Evolutionary conservation across 176 grass and related monocot species (phyloP), one percentile per base, ranked within the genome.

Genomic region (Juncus inflexus): DNA sequence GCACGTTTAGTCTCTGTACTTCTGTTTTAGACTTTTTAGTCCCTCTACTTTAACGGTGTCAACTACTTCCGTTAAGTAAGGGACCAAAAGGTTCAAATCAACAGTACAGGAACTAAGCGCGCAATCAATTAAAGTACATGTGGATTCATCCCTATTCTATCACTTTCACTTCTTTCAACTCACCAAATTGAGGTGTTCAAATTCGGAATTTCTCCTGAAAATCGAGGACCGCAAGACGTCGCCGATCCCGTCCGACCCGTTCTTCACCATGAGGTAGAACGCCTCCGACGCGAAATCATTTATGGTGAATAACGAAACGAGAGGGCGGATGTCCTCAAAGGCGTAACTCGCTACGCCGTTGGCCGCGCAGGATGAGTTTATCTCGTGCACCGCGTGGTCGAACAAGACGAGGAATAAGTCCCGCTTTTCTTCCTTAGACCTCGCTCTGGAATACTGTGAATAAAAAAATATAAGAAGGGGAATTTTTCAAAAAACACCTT

Each of bases 361-460:
- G 71, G 72, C 64, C 78, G 91, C 79, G 77, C 85, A 91, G 47
- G 86, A 60, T 74, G 89, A 73, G 50, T 97, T 92, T 89, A 97
- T 89, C 78, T 91, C 87, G 87, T 97, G 88, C 56, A 91, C 50
- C 37, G 81, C 94, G 37, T 89, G 84, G 75, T 97, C 94, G 61
- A 97, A 86, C 35, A 97, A 83, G 79, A 92, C 52, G 59, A 97
- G 82, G 75, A 97, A 97, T 39, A 97, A 79, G 83, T 89, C 78
- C 14, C 65, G 58, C 83, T 91, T 97, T 76, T 97, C 94, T 75
- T 97, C 85, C 75, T 79, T 86, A 13, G 82, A 91, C 57, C 79
- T 86, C 64, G 94, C 94, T 67, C 71, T 74, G 77, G 88, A 91
- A 81, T 97, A 97, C 94, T 97, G 86, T 69, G 81, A 60, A 86